phyloP scores from a whole-genome alignment of 176 grass and related monocot genomes.

The Lolium rigidum region DNA sequence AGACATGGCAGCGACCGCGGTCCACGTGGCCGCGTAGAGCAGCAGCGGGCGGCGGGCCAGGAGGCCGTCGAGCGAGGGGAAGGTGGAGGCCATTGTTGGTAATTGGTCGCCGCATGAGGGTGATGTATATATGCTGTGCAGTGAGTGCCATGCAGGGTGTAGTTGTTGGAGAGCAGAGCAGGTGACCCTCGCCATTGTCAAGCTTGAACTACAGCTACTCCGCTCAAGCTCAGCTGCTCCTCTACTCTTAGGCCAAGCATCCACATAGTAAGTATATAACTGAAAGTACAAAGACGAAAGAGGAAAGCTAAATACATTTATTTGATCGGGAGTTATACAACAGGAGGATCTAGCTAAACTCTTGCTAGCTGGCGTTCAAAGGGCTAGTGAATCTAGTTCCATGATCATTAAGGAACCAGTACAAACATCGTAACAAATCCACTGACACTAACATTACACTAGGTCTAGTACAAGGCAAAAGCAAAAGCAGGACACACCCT shows the following conservation, averaged over 20 bases:
- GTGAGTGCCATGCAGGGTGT: neutral
- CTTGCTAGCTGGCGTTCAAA: neutral
- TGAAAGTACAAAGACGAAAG: neutral
- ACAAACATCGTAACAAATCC: neutral
- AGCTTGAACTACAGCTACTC: neutral
- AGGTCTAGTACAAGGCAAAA: neutral
- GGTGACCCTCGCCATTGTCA: neutral
- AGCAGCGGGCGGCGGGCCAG: conserved; percentile 46
- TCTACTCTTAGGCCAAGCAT: neutral
- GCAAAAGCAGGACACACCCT: too few relatives aligned
- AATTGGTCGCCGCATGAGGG: neutral
- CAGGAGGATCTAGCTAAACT: neutral
- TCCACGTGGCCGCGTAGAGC: conserved; percentile 68
- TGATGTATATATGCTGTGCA: neutral
- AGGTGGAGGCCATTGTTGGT: neutral
- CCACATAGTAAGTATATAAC: neutral
- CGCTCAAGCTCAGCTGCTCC: neutral
- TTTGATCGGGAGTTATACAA: neutral
- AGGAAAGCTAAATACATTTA: neutral
- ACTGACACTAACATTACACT: neutral
- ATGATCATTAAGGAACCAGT: neutral
- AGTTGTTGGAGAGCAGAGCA: neutral
- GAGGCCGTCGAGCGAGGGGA: conserved; percentile 23
- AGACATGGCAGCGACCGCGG: conserved; percentile 53
- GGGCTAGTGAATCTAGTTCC: neutral